Evolutionary conservation across 768 basidiomycete species (phyloP).

Genomic region (Naganishia vishniacii): DNA sequence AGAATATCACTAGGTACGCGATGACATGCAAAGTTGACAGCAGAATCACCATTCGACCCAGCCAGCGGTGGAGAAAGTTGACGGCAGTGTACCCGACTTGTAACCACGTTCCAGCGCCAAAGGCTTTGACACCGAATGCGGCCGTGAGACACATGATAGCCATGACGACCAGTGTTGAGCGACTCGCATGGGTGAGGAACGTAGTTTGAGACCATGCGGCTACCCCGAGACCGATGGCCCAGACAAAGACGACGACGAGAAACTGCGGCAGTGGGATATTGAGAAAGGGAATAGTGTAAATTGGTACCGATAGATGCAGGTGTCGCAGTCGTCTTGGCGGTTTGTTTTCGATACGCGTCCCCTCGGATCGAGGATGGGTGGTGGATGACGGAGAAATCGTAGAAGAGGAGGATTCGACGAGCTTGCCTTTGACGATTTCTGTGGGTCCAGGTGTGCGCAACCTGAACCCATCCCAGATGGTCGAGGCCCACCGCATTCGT

Average conservation of each 20-base stretch:
- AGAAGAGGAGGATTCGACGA: background rate
- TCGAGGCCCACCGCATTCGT: constrained; percentile 15
- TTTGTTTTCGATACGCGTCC: background rate
- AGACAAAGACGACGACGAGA: constrained; percentile 23
- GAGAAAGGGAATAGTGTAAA: constrained; percentile 27
- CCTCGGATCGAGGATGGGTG: background rate
- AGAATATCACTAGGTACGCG: constrained; percentile 27
- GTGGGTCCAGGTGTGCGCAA: background rate
- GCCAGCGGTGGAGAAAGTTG: constrained; percentile 35
- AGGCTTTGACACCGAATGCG: constrained; percentile 30
- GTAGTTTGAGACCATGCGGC: constrained; percentile 33
- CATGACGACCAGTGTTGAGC: constrained; percentile 32
- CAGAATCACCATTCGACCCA: constrained; percentile 32
- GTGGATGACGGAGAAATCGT: background rate
- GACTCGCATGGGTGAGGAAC: constrained; percentile 31
- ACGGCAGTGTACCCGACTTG: constrained; percentile 31
- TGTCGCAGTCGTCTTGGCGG: constrained; percentile 21
- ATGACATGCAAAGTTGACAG: constrained; percentile 32
- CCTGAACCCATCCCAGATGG: constrained; percentile 14
- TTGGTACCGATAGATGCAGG: constrained; percentile 19
- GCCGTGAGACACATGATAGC: constrained; percentile 29
- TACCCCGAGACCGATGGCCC: constrained; percentile 28
- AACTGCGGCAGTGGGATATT: constrained; percentile 28
- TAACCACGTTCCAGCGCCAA: constrained; percentile 32
- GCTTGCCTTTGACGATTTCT: background rate